Base-by-base conservation (phyloP, 2,329 filamentous ascomycete species). In the Fusarium sp. region DNA sequence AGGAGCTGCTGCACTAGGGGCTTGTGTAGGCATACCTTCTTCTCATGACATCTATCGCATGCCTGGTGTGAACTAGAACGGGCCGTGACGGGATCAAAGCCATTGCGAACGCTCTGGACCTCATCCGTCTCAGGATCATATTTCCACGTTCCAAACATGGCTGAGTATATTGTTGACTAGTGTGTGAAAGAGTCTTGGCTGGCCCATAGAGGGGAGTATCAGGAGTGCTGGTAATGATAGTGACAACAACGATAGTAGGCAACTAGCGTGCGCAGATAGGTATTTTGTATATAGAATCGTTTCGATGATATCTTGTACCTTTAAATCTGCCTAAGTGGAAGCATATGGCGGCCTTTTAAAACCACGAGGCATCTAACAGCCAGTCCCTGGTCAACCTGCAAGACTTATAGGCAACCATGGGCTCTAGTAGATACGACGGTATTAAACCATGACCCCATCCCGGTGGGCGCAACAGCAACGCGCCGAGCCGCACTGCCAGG, bases 121-220 rank as follows among this genome's bases (percentile, higher is more conserved):
- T 77, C 70, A 41, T 74, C 69, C 32, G 74, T 77, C 63, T 77
- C 75, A 3, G 73, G 73, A 53, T 77, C 75, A 65, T 76, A 76
- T 62, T 76, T 77, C 74, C 74, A 77, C 10, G 76, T 77, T 13
- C 70, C 72, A 58, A 77, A 77, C 76, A 77, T 76, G 43, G 44
- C 61, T 40, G 48, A 45, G n/a, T 43, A 41, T 28, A 34, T 52
- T 51, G 45, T 44, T 15, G 36, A 43, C 35, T 6, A n/a, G 26
- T 8, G 31, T 35, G 44, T 24, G 53, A 50, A 11, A 22, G 58
- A 42, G 39, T 51, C 46, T 19, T 68, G 12, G 24, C 25, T 47
- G 47, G 32, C 52, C 39, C 57, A 61, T 64, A 58, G 34, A 52
- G 50, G 10, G 41, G 31, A 32, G 31, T 32, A 32, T 32, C 4